These are phyloP conservation scores for Talaromyces funiculosus DNA, from an alignment of 2,329 filamentous ascomycete genomes.

Conservation along the genomic window DNA sequence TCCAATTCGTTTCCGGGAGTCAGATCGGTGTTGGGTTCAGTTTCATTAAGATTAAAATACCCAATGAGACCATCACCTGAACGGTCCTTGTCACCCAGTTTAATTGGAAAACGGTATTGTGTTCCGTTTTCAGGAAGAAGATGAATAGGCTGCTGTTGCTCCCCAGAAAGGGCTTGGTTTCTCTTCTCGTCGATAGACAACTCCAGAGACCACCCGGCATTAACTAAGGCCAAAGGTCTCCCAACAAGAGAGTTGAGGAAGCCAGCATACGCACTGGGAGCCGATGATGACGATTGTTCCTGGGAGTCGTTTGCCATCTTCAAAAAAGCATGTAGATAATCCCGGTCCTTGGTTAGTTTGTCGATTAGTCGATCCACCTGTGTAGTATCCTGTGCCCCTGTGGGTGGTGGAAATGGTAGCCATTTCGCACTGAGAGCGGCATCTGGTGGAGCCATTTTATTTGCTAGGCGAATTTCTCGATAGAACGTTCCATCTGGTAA, in stretches of 20 bases:
- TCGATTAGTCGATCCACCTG: background rate
- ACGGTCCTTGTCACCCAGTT: background rate
- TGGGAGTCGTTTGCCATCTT: background rate
- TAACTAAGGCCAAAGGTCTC: constrained; percentile 29
- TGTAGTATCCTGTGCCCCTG: background rate
- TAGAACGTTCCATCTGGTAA: constrained; percentile 26
- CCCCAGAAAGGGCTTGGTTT: background rate
- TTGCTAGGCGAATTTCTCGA: constrained; percentile 17
- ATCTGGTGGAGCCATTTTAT: too few species aligned
- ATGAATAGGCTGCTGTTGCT: background rate
- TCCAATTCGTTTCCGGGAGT: background rate
- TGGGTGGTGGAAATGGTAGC: background rate
- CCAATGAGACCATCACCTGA: background rate
- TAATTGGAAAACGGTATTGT: background rate
- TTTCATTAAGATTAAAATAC: too few species aligned
- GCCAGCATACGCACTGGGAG: background rate
- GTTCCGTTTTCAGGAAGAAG: too few species aligned
- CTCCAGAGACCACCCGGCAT: constrained; percentile 27
- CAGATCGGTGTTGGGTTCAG: background rate
- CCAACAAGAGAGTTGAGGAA: constrained; percentile 21
- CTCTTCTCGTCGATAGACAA: constrained; percentile 12
- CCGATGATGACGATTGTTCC: background rate
- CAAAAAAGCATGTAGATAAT: background rate
- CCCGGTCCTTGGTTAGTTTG: background rate
- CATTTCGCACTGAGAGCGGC: too few species aligned